Base-by-base conservation (phyloP, 2,329 filamentous ascomycete genomes). In the Ophiostoma triangulosporum region DNA sequence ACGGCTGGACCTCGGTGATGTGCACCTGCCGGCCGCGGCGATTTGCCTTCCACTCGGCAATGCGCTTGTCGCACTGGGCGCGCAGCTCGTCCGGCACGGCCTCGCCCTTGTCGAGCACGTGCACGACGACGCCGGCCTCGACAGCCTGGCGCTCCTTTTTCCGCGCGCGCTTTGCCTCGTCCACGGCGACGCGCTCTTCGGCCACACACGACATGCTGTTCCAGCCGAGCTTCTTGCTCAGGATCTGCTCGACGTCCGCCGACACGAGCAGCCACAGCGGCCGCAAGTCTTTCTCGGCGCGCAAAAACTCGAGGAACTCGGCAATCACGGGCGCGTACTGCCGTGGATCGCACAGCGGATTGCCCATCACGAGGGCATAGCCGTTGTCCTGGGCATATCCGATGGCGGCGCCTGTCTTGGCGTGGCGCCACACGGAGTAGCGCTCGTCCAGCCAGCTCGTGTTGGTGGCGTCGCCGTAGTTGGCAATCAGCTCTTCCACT, bases 391-490 rank as follows among this genome's bases (percentile, higher is more conserved):
- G 79, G 2, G 93, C 86, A 63, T 87, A 96, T 11, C 88, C 86
- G 32, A 95, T 76, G 5, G 89, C 89, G 0, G 89, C 90, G 49
- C 90, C 90, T 2, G 86, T 91, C 32, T 71, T 66, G 22, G 77
- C 70, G 64, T 95, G 88, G 29, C 90, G 83, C 88, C 88, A 96
- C 55, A 95, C 82, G 63, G 87, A 77, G 66, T 90, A 95, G 6
- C 88, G 82, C 6, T 89, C 86, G 65, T 96, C 90, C 7, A 93
- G 78, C 88, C 89, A 96, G 0, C 88, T 93, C 0, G 90, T 96
- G 63, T 95, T 94, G 49, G 88, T 89, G 2, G 90, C 88, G 67
- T 96, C 90, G 57, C 90, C 90, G 61, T 96, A 96, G 67, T 96
- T 96, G 64, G 88, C 88, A 65, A 96, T 89, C 40, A 96, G 81